Conservation (phyloP, 768 basidiomycete genomes). For the Tricholoma sp. region DNA sequence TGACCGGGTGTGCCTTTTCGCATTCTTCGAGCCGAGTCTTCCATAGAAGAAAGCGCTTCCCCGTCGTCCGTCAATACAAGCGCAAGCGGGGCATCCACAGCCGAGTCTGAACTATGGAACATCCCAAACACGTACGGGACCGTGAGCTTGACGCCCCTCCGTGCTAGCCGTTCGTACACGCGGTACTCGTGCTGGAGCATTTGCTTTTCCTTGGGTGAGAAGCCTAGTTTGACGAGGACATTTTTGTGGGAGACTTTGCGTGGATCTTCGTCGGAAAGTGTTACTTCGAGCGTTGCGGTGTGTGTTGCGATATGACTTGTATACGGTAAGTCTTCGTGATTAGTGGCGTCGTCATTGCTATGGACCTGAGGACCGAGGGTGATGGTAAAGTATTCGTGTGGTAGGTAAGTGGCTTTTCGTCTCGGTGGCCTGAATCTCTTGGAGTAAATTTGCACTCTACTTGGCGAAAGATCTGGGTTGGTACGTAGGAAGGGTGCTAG, state of each 20-base stretch:
- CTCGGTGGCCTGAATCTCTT: neutral
- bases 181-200: neutral
- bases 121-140: neutral
- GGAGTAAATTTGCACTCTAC: neutral
- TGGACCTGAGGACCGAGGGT: neutral
- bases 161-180: neutral
- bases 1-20: too few relatives aligned
- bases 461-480: neutral
- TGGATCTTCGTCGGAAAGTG: neutral
- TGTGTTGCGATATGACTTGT: neutral
- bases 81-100: neutral
- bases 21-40: too few relatives aligned
- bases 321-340: too few relatives aligned
- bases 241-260: neutral
- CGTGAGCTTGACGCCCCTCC: neutral
- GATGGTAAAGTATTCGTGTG: neutral
- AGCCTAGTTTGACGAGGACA: neutral
- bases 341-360: too few relatives aligned
- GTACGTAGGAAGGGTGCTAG: neutral
- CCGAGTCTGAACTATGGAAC: neutral
- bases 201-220: neutral
- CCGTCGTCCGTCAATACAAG: neutral
- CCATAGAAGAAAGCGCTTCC: neutral
- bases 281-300: neutral
- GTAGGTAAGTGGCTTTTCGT: neutral